Evolutionary conservation across 1,284 basidiomycete genomes (phyloP), one percentile per base, ranked within the genome.

Genomic region (Xerocomus nothofagi): DNA sequence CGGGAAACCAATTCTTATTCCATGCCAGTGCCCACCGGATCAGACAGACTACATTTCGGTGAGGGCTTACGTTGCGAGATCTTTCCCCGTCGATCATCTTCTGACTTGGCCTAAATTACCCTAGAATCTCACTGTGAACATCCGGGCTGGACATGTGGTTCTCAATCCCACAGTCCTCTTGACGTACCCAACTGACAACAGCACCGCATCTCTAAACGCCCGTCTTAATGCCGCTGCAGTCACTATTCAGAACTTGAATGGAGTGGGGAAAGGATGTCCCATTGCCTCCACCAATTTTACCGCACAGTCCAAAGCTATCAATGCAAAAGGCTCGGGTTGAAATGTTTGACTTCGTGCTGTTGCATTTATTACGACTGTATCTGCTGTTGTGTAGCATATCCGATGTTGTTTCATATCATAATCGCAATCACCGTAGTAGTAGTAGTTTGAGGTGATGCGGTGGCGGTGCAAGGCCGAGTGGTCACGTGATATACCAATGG

Each of bases 1-100:
- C 52, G 80, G 79, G 4, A 61, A 75, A 39, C 71, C 75, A 9
- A 71, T 81, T 56, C 77, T 77, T 57, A 75, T 86, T 40, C 84
- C 84, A 8, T 85, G 81, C 58, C 58, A 70, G 14, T 87, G 84
- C 66, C 85, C 84, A 26, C 82, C 82, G 3, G 68, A 73, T 45
- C 71, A 76, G 39, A 49, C 62, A 18, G 52, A 68, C n/a, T 84
- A 82, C 65, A 68, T 82, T 44, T 57, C 69, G 11, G 78, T 79
- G 59, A 51, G 71, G 51, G 20, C 21, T 11, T 8, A n/a, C 6
- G 14, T 29, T 23, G 6, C 10, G 9, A 15, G 3, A n/a, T 17
- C 5, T 8, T 18, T 11, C 32, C 17, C 24, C 2, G 6, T 4
- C 21, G 23, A 18, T 40, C 7, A 18, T 40, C 7, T 12, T 2